These are phyloP conservation scores for Botrytis deweyae DNA, from an alignment of 2,329 filamentous ascomycete species.

Conservation along the genomic window DNA sequence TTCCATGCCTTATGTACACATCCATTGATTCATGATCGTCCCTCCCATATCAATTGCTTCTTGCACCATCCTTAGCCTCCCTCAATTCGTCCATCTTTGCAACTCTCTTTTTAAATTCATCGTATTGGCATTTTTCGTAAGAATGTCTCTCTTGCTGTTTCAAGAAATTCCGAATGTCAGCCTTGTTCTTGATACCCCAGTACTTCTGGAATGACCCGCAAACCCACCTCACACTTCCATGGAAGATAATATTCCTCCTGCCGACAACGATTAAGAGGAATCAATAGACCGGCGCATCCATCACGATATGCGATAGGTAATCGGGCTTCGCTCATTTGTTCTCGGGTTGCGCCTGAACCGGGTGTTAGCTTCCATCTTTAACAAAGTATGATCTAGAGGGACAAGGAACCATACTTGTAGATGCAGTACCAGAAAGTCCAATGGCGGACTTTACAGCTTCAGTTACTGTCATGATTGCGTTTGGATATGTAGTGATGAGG, in stretches of 20 bases:
- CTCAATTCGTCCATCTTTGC: constrained; percentile 98
- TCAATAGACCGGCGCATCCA: constrained; percentile 90
- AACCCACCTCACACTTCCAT: constrained; percentile 92
- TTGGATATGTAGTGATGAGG: neutral
- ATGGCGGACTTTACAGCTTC: constrained; percentile 50
- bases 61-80: constrained; percentile 76
- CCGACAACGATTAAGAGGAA: constrained; percentile 94
- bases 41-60: constrained; percentile 67
- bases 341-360: constrained; percentile 62
- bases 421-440: constrained; percentile 42
- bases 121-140: constrained; percentile 99
- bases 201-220: neutral
- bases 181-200: neutral
- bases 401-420: constrained; percentile 31
- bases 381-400: constrained; percentile 13
- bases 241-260: constrained; percentile 89
- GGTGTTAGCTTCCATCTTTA: constrained; percentile 45
- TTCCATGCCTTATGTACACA: constrained; percentile 31
- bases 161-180: constrained; percentile 24
- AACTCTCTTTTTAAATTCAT: constrained; percentile 97
- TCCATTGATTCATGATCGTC: neutral
- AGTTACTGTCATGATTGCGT: constrained; percentile 45
- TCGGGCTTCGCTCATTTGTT: constrained; percentile 90
- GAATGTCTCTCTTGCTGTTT: constrained; percentile 89
- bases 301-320: constrained; percentile 91